Conservation (phyloP, 2,329 filamentous ascomycete species). For the Arachnopeziza araneosa region DNA sequence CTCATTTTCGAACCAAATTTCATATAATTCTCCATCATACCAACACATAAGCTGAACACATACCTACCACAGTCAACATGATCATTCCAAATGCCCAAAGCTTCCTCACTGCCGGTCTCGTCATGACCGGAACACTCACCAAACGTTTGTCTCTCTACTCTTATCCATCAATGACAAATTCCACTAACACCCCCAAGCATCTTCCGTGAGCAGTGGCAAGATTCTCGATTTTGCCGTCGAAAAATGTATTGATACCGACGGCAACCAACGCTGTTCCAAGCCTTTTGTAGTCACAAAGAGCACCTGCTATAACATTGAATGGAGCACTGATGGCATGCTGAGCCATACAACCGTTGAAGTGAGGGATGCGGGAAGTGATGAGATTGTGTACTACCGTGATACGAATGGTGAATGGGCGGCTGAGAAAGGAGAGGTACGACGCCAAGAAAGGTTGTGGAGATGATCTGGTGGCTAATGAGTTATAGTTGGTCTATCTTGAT, state of each 20-base stretch:
- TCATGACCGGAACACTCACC: slow-evolving; percentile 10
- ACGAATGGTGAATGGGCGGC: slow-evolving; percentile 41
- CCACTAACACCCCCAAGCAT: slow-evolving; percentile 16
- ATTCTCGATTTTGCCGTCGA: slow-evolving; percentile 39
- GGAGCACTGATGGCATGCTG: slow-evolving; percentile 34
- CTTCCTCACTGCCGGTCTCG: slow-evolving; percentile 21
- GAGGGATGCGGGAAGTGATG: slow-evolving; percentile 33
- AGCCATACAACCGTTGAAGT: slow-evolving; percentile 38
- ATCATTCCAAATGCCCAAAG: slow-evolving; percentile 23
- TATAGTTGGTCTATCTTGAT: slow-evolving; percentile 37
- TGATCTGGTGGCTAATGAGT: slow-evolving; percentile 5
- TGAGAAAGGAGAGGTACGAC: slow-evolving; percentile 36
- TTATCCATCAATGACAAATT: neutral
- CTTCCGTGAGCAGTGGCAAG: slow-evolving; percentile 30
- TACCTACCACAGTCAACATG: slow-evolving; percentile 12
- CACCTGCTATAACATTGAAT: slow-evolving; percentile 38
- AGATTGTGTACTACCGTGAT: slow-evolving; percentile 41
- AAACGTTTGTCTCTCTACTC: slow-evolving; percentile 9
- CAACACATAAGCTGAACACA: neutral
- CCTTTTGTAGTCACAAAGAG: slow-evolving; percentile 36
- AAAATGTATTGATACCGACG: slow-evolving; percentile 36
- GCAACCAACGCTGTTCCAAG: slow-evolving; percentile 29
- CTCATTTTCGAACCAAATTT: neutral
- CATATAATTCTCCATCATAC: neutral
- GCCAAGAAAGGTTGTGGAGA: slow-evolving; percentile 2